Evolutionary conservation across 2,329 filamentous ascomycete genomes (phyloP).

Genomic region (Paecilomyces fulvus): DNA sequence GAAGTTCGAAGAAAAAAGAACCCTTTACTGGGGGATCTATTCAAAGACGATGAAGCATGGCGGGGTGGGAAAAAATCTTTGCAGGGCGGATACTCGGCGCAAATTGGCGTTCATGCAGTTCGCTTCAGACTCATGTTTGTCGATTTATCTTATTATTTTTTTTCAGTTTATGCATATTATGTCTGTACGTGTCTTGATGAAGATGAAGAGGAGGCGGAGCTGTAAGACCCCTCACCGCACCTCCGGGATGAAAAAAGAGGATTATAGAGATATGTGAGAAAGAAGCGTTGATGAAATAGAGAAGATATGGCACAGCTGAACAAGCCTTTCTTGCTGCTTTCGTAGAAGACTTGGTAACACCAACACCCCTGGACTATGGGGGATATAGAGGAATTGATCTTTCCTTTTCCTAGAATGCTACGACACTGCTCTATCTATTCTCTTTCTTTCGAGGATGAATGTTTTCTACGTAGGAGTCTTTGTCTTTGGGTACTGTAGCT

Average conservation of each 20-base stretch:
- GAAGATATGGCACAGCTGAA: neutral
- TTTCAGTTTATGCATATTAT: neutral
- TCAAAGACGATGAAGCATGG: neutral
- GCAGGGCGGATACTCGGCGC: neutral
- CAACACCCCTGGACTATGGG: too few species aligned
- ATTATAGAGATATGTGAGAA: neutral
- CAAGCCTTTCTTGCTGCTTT: too few species aligned
- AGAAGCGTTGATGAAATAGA: neutral
- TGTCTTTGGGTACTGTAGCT: neutral
- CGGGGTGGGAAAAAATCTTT: neutral
- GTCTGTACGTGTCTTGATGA: neutral
- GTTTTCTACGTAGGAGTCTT: too few species aligned
- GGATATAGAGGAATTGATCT: too few species aligned
- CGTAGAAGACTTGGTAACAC: too few species aligned
- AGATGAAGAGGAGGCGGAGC: neutral
- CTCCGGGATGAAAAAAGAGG: neutral
- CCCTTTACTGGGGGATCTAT: neutral
- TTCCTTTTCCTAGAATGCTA: too few species aligned
- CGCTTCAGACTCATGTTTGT: neutral
- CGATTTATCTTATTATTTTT: neutral
- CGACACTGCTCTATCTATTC: too few species aligned
- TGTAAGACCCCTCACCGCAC: neutral
- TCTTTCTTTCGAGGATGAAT: too few species aligned
- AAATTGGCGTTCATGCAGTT: neutral
- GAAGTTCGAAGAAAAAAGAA: neutral